A percentile compares a stretch with the other conserved stretches of the same genome.
Evolutionary conservation across 352 stramenopile species (phyloP).

Genomic region (Thalassiosira livingstoniorum): DNA sequence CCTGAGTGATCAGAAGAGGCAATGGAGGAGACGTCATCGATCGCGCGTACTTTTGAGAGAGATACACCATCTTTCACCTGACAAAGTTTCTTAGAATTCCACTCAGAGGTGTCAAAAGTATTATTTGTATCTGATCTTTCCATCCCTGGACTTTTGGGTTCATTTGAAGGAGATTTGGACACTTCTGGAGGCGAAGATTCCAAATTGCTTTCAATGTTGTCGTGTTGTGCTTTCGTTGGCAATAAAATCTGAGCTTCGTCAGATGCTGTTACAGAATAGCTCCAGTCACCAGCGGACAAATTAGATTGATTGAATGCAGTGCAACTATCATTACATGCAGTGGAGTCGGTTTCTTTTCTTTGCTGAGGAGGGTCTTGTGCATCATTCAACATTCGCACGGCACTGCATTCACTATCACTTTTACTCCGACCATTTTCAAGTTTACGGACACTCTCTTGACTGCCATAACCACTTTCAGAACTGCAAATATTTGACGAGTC

Average conservation of each 20-base stretch:
- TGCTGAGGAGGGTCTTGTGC: not conserved
- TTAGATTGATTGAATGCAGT: no score
- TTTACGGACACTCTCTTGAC: not conserved
- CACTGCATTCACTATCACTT: not conserved
- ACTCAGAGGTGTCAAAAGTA: not conserved
- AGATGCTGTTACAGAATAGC: no score
- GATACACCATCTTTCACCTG: not conserved
- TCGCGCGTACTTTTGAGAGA: not conserved
- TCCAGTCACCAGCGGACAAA: no score
- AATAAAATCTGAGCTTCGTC: no score
- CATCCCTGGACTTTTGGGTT: not conserved
- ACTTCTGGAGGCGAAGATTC: not conserved
- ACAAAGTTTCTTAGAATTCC: slow-evolving; percentile 5
- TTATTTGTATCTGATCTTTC: not conserved
- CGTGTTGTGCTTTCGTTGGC: not conserved
- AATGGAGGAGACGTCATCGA: slow-evolving; percentile 18
- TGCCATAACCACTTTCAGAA: not conserved
- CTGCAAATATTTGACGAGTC: no score
- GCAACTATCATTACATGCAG: no score
- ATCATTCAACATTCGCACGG: not conserved
- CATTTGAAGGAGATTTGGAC: not conserved
- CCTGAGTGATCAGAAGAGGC: slow-evolving; percentile 10
- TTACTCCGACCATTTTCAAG: not conserved
- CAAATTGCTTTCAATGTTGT: not conserved
- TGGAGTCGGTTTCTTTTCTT: not conserved